Evolutionary conservation across 768 basidiomycete species (phyloP), one percentile per base, ranked within the genome.

Genomic region (Termitomyces sp.): DNA sequence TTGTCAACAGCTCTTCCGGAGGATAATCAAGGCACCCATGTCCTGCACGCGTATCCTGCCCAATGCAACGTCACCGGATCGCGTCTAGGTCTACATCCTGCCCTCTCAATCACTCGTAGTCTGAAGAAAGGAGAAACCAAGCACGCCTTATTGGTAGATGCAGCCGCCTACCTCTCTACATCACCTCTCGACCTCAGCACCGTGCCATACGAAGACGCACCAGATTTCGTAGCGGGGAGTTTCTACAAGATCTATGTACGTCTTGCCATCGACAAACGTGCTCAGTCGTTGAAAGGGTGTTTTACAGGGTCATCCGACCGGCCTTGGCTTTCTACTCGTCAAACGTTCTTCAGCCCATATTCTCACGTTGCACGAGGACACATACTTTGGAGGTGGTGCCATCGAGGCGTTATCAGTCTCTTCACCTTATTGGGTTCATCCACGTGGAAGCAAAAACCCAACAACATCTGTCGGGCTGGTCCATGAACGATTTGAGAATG

Each of bases 31-130:
- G 16, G 16, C 25, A 46, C 25, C 7, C 38, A 29, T 15, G 40
- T 51, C 12, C 43, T 60, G 12, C 47, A 60, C 25, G 59, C 55
- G 3, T 60, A 60, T 49, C 59, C 59, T 43, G 59, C 59, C 4
- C 59, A 60, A 18, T 60, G 59, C 25, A 60, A 60, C 20, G 59
- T 60, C 31, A 60, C 59, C 18, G 59, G 59, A 41, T 56, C 59
- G 15, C 59, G 59, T 38, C 56, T 60, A 2, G 59, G 59, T 40
- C 31, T 60, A 15, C 55, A 54, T 27, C 59, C 59, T n/a, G 52
- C 59, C 20, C 38, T 42, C 4, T 39, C 25, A 23, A 33, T 56
- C 7, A 27, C 54, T 25, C 41, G 48, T 7, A 39, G 10, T 33
- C 35, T 20, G 32, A 50, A 53, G 48, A 35, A 44, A 10, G 32